Percentiles rank a stretch among this genome's conserved stretches.
Conservation (phyloP, 768 basidiomycete species). For the Kwoniella dejecticola region DNA sequence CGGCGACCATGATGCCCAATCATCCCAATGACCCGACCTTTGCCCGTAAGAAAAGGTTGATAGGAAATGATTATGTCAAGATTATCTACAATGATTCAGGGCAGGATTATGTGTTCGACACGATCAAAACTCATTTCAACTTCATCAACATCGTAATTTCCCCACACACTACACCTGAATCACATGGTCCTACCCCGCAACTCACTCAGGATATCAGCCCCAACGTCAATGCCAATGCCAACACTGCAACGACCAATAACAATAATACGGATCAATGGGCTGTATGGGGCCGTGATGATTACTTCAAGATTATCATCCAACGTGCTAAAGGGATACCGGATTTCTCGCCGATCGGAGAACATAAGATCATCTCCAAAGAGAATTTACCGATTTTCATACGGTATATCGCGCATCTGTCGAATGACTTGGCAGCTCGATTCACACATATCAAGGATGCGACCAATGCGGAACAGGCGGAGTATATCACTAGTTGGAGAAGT, state of each 20-base stretch:
- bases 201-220: no score
- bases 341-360: constrained; percentile 86
- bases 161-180: constrained; percentile 59
- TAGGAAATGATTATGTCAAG: constrained; percentile 94
- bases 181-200: constrained; percentile 17
- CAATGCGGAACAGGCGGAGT: constrained; percentile 70
- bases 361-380: constrained; percentile 89
- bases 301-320: constrained; percentile 92
- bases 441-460: constrained; percentile 61
- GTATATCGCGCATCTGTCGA: constrained; percentile 80
- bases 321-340: constrained; percentile 87
- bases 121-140: constrained; percentile 88
- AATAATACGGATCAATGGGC: constrained; percentile 28
- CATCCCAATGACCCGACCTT: constrained; percentile 58
- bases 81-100: constrained; percentile 99
- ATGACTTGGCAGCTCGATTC: constrained; percentile 88
- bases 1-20: constrained; percentile 96
- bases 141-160: constrained; percentile 97
- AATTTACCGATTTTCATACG: constrained; percentile 83
- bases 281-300: constrained; percentile 77
- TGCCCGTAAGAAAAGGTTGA: constrained; percentile 87
- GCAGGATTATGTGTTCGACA: constrained; percentile 80
- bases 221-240: neutral
- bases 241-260: neutral
- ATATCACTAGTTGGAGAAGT: constrained; percentile 84